A percentile compares a stretch with the other conserved stretches of the same genome.
Conservation (phyloP, 108 stramenopile genomes). For the Seminavis robusta region DNA sequence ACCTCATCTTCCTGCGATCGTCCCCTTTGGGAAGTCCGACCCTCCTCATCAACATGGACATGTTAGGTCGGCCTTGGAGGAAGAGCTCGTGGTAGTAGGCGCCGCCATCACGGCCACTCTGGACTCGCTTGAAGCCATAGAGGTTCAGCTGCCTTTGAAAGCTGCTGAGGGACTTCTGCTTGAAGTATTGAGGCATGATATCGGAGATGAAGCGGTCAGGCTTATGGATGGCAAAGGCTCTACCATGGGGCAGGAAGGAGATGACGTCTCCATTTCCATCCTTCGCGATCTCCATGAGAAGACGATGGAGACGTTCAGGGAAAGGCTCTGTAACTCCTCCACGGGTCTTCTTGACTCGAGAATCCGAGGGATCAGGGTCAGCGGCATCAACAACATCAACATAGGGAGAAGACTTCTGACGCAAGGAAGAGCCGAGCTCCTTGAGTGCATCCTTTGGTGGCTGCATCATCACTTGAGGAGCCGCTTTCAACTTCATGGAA, state of each 20-base stretch:
- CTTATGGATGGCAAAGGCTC: conserved; percentile 44
- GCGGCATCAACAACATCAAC: conserved; percentile 20
- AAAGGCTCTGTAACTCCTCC: conserved; percentile 55
- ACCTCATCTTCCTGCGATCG: conserved; percentile 9
- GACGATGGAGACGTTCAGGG: conserved; percentile 37
- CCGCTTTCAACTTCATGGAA: too few species aligned
- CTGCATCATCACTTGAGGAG: too few species aligned
- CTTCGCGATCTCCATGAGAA: conserved; percentile 39
- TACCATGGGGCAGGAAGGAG: conserved; percentile 43
- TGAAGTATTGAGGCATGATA: conserved; percentile 74
- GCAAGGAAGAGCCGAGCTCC: conserved; percentile 19
- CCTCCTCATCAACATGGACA: conserved; percentile 11
- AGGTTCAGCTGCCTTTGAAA: conserved; percentile 48
- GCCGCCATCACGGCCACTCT: conserved; percentile 29
- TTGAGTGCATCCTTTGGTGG: conserved; percentile 15
- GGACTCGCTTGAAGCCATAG: conserved; percentile 75
- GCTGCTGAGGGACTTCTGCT: conserved; percentile 8
- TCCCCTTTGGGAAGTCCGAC: conserved; percentile 14
- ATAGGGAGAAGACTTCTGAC: conserved; percentile 22
- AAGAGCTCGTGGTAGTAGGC: conserved; percentile 26
- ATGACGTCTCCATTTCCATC: conserved; percentile 38
- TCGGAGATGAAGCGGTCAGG: conserved; percentile 38
- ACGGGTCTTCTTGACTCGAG: too few species aligned
- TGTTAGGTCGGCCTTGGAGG: conserved; percentile 6
- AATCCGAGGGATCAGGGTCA: conserved; percentile 14